Conservation (phyloP, 1,284 basidiomycete species). For the Volvariella volvacea region DNA sequence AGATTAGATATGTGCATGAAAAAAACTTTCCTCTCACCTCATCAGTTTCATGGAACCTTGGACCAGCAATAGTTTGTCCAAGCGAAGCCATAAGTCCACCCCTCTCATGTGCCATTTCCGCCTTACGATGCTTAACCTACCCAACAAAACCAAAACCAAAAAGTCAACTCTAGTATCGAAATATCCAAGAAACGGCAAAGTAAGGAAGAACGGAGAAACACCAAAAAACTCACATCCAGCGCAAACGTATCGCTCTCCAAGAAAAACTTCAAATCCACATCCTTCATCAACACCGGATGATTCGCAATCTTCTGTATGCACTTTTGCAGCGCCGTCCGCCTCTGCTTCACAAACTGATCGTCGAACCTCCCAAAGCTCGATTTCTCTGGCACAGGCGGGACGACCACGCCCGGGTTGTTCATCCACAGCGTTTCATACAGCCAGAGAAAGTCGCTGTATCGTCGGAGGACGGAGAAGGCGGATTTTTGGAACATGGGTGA, state of each 20-base stretch:
- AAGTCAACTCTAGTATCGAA: background rate
- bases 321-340: conserved; percentile 79
- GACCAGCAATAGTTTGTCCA: conserved; percentile 72
- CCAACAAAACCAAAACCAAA: background rate
- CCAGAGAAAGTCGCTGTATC: conserved; percentile 98
- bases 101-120: conserved; percentile 66
- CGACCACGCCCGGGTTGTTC: conserved; percentile 96
- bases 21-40: conserved; percentile 47
- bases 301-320: conserved; percentile 86
- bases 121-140: conserved; percentile 84
- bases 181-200: conserved; percentile 2
- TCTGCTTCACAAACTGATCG: conserved; percentile 80
- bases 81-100: conserved; percentile 78
- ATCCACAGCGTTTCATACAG: conserved; percentile 83
- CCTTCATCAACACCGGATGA: conserved; percentile 81
- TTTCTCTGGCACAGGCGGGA: conserved; percentile 96
- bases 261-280: conserved; percentile 81
- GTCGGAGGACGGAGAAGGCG: conserved; percentile 84
- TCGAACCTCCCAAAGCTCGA: conserved; percentile 88
- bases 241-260: conserved; percentile 84
- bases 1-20: background rate
- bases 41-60: conserved; percentile 89
- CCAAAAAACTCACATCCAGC: conserved; percentile 59
- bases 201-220: conserved; percentile 1
- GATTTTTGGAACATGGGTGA: conserved; percentile 78